Conservation (phyloP, 768 basidiomycete genomes). For the Asterophora parasitica region DNA sequence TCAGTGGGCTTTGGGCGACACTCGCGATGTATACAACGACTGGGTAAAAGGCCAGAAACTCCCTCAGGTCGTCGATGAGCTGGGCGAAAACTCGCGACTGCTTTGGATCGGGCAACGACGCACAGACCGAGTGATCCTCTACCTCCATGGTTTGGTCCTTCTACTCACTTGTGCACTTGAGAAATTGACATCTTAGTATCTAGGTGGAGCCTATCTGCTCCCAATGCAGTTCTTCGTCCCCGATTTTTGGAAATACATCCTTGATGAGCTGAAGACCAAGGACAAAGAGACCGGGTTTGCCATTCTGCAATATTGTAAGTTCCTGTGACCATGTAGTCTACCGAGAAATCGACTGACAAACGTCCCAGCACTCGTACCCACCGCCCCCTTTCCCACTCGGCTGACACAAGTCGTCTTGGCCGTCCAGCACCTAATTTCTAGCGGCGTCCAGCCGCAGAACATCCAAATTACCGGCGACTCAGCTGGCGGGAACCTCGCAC, state of each 20-base stretch:
- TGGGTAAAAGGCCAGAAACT: conserved; percentile 21
- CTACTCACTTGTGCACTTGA: no score
- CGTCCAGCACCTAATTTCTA: conserved; percentile 23
- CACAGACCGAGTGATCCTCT: conserved; percentile 28
- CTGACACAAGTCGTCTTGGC: conserved; percentile 22
- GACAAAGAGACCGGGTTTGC: conserved; percentile 19
- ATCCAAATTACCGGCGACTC: conserved; percentile 30
- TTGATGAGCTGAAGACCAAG: conserved; percentile 10
- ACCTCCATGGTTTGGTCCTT: conserved; percentile 25
- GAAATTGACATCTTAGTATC: neutral
- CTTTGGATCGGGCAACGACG: conserved; percentile 30
- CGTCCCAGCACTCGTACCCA: conserved; percentile 22
- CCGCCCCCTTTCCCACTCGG: conserved; percentile 25
- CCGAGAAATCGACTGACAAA: no score
- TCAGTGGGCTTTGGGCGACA: conserved; percentile 20
- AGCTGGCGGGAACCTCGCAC: conserved; percentile 27
- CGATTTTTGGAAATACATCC: conserved; percentile 22
- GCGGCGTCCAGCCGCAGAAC: conserved; percentile 22
- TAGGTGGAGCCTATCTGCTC: conserved; percentile 26
- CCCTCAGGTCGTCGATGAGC: conserved; percentile 21
- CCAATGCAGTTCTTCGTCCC: conserved; percentile 17
- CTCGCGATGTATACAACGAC: conserved; percentile 17
- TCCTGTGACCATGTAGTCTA: neutral
- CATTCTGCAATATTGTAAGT: conserved; percentile 22
- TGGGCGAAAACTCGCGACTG: conserved; percentile 23